Evolutionary conservation across 2,329 filamentous ascomycete species (phyloP).

Genomic region (Harringtonia lauricola): DNA sequence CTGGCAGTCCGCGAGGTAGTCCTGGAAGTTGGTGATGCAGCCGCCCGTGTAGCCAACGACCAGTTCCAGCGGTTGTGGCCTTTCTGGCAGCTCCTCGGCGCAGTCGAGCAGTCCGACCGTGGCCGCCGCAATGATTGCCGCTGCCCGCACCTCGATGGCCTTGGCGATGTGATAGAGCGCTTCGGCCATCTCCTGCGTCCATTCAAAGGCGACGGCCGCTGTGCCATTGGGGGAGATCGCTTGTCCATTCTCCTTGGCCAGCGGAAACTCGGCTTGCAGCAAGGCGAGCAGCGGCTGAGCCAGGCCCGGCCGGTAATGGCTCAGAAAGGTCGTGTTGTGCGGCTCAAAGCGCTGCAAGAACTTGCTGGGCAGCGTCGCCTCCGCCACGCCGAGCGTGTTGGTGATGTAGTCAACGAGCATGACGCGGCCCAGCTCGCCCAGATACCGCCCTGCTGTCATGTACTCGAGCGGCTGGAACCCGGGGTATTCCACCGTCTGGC

Average conservation of each 20-base stretch:
- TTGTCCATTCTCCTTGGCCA: constrained; percentile 12
- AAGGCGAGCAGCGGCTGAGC: constrained; percentile 29
- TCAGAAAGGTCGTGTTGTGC: constrained; percentile 62
- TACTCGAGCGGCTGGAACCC: constrained; percentile 79
- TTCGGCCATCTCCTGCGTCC: constrained; percentile 49
- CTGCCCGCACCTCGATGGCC: constrained; percentile 60
- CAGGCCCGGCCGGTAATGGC: constrained; percentile 51
- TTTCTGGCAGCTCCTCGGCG: constrained; percentile 49
- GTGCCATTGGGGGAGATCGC: no score
- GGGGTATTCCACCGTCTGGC: constrained; percentile 54
- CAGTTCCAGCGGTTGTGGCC: constrained; percentile 34
- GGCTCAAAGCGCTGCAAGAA: constrained; percentile 46
- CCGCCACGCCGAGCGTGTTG: constrained; percentile 25
- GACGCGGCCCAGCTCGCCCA: constrained; percentile 65
- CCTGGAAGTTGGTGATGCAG: constrained; percentile 69
- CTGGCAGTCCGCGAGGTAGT: constrained; percentile 62
- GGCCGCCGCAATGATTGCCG: constrained; percentile 62
- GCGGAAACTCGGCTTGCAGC: constrained; percentile 43
- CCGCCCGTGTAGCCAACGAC: constrained; percentile 72
- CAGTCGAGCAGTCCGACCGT: constrained; percentile 59
- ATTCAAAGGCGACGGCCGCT: constrained; percentile 35
- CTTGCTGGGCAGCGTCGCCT: constrained; percentile 38
- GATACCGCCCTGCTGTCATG: constrained; percentile 69
- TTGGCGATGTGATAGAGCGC: constrained; percentile 56
- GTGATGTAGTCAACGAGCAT: constrained; percentile 56